Base-by-base conservation (phyloP, 306 rosid genomes). In the Arachis hypogaea region DNA sequence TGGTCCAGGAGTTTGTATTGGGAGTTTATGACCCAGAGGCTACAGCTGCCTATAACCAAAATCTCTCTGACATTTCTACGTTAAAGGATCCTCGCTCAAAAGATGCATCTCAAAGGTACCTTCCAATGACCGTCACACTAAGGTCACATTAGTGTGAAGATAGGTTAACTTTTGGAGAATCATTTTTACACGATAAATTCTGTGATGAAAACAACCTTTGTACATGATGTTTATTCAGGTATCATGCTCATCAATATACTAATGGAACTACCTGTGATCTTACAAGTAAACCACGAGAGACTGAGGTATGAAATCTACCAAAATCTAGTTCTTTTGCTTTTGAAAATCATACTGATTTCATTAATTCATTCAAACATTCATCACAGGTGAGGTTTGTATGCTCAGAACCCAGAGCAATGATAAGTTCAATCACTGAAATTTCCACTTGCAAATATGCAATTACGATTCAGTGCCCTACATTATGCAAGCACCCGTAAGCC, bases 361-460 rank as follows among this genome's bases (percentile, higher is more conserved):
- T 33, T 33, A 33, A 33, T 22, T 22, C 28, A 22, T 70, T 74
- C 44, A 55, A 30, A 16, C 58, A 68, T 36, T 73, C 46, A 59
- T 78, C 29, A 52, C 80, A 94, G 99, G 95, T 91, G 82, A 89
- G 99, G 82, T 94, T 94, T 88, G 92, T 89, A 63, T 94, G 99
- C 88, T 83, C 97, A 2, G 97, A 92, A 81, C 84, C 96, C 46
- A 82, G 85, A 36, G 85, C 91, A 38, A 85, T 88, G 95, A 89
- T 94, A 75, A 89, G 86, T 87, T 94, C 99, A 59, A 69, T 94
- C 69, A 92, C 97, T 43, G 98, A 94, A 83, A 82, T 94, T 78
- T 87, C 99, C 72, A 94, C 99, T 40, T 94, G 99, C 95, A 92
- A 94, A 82, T 94, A 94, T 80, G 97, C 97, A 14, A 90, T 94